A percentile compares a stretch with the other conserved stretches of the same genome.
Evolutionary conservation across 495 filamentous ascomycete species (phyloP).

Genomic region (Penicillium angulare): DNA sequence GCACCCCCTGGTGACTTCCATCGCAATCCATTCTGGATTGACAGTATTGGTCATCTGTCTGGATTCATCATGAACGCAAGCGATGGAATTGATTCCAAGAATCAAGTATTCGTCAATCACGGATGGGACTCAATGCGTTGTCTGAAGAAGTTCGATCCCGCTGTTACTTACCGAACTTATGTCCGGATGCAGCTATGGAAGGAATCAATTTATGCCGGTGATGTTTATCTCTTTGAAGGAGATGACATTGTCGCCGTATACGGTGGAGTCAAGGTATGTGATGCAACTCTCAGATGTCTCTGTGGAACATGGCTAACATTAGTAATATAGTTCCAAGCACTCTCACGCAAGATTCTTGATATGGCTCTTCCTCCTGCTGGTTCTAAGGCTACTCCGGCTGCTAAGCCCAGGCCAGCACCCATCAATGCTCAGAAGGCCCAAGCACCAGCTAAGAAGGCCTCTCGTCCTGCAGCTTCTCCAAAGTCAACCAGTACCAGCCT

Average conservation of each 20-base stretch:
- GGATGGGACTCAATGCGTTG: slow-evolving; percentile 74
- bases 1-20: slow-evolving; percentile 61
- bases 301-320: slow-evolving; percentile 18
- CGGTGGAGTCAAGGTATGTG: slow-evolving; percentile 58
- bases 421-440: slow-evolving; percentile 35
- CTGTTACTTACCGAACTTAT: slow-evolving; percentile 69
- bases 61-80: slow-evolving; percentile 82
- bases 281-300: neutral
- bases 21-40: slow-evolving; percentile 71
- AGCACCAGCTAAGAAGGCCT: slow-evolving; percentile 27
- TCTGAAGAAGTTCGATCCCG: slow-evolving; percentile 58
- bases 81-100: slow-evolving; percentile 66
- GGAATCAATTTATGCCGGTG: slow-evolving; percentile 47
- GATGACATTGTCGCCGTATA: slow-evolving; percentile 65
- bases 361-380: slow-evolving; percentile 61
- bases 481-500: slow-evolving; percentile 31
- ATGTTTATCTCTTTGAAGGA: slow-evolving; percentile 53
- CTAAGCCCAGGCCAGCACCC: slow-evolving; percentile 35
- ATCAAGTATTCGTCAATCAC: slow-evolving; percentile 73
- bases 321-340: slow-evolving; percentile 55
- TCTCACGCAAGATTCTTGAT: slow-evolving; percentile 67
- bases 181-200: slow-evolving; percentile 59
- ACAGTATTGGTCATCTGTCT: slow-evolving; percentile 60
- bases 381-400: slow-evolving; percentile 15
- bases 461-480: slow-evolving; percentile 20